Evolutionary conservation across 1,284 basidiomycete species (phyloP).

Genomic region (Heterobasidion occidentale): DNA sequence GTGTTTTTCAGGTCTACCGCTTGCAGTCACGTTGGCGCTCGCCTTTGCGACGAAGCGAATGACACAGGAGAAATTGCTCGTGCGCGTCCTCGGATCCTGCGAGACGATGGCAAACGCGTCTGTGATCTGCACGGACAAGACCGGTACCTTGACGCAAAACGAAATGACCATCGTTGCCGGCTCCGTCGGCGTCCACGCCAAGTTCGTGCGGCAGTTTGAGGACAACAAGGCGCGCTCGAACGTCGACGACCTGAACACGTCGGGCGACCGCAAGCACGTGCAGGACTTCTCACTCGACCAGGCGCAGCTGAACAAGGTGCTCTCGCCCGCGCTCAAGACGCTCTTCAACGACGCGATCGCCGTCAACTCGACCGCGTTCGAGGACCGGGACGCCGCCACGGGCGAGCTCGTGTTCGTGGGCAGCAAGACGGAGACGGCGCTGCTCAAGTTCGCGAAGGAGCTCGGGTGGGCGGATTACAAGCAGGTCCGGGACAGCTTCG

Average conservation of each 20-base stretch:
- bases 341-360: conserved; percentile 86
- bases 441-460: conserved; percentile 86
- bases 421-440: conserved; percentile 94
- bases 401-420: conserved; percentile 77
- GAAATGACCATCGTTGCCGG: conserved; percentile 95
- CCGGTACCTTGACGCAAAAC: conserved; percentile 90
- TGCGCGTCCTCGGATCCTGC: conserved; percentile 92
- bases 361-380: conserved; percentile 95
- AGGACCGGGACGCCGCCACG: conserved; percentile 66
- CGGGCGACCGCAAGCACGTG: conserved; percentile 31
- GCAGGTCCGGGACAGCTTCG: conserved; percentile 56
- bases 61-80: conserved; percentile 91
- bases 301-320: conserved; percentile 53
- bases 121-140: conserved; percentile 96
- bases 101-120: conserved; percentile 99
- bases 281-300: conserved; percentile 86
- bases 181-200: conserved; percentile 87
- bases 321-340: conserved; percentile 55
- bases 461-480: conserved; percentile 79
- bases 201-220: conserved; percentile 79
- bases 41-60: conserved; percentile 97
- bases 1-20: conserved; percentile 63
- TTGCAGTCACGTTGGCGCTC: conserved; percentile 93
- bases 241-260: conserved; percentile 40
- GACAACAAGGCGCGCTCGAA: conserved; percentile 75